Conservation (phyloP, 805 yeast genomes). For the Saturnispora mendoncae region DNA sequence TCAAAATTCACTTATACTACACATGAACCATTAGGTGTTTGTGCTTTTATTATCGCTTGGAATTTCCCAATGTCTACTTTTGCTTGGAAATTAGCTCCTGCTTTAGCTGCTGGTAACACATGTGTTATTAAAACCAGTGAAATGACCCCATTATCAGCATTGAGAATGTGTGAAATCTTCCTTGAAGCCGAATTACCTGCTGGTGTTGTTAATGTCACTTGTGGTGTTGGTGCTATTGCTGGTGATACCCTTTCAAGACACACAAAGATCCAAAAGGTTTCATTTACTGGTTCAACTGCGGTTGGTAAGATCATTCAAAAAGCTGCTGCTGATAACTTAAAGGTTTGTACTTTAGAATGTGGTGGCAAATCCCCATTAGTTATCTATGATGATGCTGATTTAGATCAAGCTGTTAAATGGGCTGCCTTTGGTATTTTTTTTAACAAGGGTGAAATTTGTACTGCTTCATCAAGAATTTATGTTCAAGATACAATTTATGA, state of each 20-base stretch:
- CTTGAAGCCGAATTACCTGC: slow-evolving; percentile 55
- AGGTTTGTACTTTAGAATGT: slow-evolving; percentile 87
- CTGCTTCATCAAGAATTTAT: slow-evolving; percentile 88
- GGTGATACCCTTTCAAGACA: slow-evolving; percentile 54
- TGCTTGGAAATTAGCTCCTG: slow-evolving; percentile 64
- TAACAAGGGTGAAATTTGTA: slow-evolving; percentile 94
- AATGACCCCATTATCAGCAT: slow-evolving; percentile 58
- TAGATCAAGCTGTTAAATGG: slow-evolving; percentile 66
- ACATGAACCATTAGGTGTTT: slow-evolving; percentile 60
- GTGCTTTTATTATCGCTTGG: slow-evolving; percentile 69
- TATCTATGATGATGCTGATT: slow-evolving; percentile 77
- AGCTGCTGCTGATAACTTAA: slow-evolving; percentile 80
- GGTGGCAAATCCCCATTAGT: slow-evolving; percentile 96
- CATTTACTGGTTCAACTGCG: slow-evolving; percentile 62
- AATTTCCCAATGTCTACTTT: slow-evolving; percentile 63
- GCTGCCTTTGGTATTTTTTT: slow-evolving; percentile 77
- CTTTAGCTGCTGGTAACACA: slow-evolving; percentile 59
- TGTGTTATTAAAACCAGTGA: slow-evolving; percentile 57
- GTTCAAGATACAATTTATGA: slow-evolving; percentile 83
- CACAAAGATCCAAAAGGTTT: slow-evolving; percentile 50
- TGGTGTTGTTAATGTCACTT: slow-evolving; percentile 54
- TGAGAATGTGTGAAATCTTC: slow-evolving; percentile 43
- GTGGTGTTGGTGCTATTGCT: slow-evolving; percentile 53
- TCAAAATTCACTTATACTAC: slow-evolving; percentile 54
- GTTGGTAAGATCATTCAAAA: slow-evolving; percentile 76